Evolutionary conservation across 73 alveolate genomes (phyloP).

Genomic region (Effrenium voratum): DNA sequence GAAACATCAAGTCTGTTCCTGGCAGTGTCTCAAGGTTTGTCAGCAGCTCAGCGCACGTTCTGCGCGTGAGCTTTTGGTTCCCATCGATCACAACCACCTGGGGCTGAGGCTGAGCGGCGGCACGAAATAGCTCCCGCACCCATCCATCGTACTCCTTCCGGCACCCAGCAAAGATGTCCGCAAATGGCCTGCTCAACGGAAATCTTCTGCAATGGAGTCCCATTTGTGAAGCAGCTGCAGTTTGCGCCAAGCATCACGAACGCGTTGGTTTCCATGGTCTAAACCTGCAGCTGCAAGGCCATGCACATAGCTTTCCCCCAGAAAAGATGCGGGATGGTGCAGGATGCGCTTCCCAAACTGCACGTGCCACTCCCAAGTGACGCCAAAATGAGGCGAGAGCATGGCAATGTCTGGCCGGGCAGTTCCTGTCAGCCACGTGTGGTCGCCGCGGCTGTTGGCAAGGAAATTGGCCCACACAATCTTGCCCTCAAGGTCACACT

Average conservation of each 20-base stretch:
- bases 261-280: not conserved
- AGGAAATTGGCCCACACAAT: not conserved
- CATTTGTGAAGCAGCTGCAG: not conserved
- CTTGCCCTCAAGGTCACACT: not conserved
- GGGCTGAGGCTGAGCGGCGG: not conserved
- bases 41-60: not conserved
- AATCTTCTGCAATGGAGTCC: not conserved
- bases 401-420: not conserved
- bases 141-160: not conserved
- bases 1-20: not conserved
- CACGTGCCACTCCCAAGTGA: not conserved
- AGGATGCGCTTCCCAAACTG: not conserved
- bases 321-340: not conserved
- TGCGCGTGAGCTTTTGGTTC: not conserved
- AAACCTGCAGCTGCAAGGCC: not conserved
- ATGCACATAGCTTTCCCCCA: not conserved
- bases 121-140: not conserved
- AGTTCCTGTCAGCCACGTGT: not conserved
- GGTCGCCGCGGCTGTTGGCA: not conserved
- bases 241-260: not conserved
- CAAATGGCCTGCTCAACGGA: not conserved
- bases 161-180: not conserved
- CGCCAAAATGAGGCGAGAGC: not conserved
- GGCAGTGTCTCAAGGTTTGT: not conserved
- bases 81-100: not conserved